Base-by-base conservation (phyloP, 2,329 filamentous ascomycete species). In the Arthrobotrys sphaeroides region DNA sequence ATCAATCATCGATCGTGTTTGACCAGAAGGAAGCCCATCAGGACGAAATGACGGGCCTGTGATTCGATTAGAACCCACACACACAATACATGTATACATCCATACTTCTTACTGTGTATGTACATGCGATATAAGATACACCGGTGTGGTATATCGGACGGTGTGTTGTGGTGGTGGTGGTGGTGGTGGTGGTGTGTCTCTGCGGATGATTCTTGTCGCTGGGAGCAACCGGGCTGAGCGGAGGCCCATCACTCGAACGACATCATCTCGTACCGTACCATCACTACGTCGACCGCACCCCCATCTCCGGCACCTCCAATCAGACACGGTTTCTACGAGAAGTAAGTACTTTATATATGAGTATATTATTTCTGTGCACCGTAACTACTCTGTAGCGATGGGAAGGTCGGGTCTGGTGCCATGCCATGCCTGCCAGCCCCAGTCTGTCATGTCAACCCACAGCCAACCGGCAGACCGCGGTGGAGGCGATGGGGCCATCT, bases 361-460 rank as follows among this genome's bases (percentile, higher is more conserved):
- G n/a, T n/a, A n/a, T 53, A 47, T 45, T 42, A 22, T 33, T 55
- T 33, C 31, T 22, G 28, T 38, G 9, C n/a, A n/a, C 20, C 31
- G 12, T 33, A 13, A 40, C 33, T 4, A 9, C 55, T 16, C 47
- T 36, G 16, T 67, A 47, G 13, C 36, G 42, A 62, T 64, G 62
- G 49, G 53, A 42, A 67, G 53, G 49, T 51, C 31, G 40, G 43
- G 53, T 74, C 62, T 53, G 38, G 51, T 66, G 60, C 51, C 68
- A 55, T 62, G 66, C 51, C 65, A 51, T 61, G 69, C 57, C 51
- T 61, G 69, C 57, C 51, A 38, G 45, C 72, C 72, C 70, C 64
- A 67, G 70, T 62, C 70, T 69, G 72, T 75, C 72, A 69, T n/a
- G n/a, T n/a, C n/a, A 64, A 69, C 64, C 72, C 64, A 75, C 72